Evolutionary conservation across 768 basidiomycete species (phyloP).

Genomic region (Xerocomus spinulosus): DNA sequence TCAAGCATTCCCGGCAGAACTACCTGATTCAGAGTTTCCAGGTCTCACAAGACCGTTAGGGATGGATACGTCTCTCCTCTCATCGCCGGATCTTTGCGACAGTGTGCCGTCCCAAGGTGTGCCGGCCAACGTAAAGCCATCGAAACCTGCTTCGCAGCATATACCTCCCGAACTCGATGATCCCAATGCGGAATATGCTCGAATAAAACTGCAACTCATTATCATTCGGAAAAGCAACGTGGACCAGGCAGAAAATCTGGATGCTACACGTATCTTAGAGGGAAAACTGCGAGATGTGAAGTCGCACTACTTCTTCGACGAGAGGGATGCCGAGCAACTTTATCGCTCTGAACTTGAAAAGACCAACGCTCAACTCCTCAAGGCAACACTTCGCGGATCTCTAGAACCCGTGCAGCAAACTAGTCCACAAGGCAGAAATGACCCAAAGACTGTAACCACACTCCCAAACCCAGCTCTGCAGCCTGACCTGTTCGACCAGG

Average conservation of each 20-base stretch:
- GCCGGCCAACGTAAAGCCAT: constrained; percentile 6
- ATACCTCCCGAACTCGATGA: constrained; percentile 43
- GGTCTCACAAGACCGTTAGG: constrained; percentile 30
- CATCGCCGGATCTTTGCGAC: constrained; percentile 26
- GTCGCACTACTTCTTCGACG: constrained; percentile 67
- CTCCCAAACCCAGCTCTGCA: background rate
- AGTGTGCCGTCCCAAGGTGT: background rate
- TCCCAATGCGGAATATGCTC: constrained; percentile 59
- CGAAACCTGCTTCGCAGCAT: constrained; percentile 23
- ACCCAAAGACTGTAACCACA: background rate
- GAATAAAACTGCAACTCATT: constrained; percentile 54
- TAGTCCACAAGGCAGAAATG: background rate
- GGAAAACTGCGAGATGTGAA: constrained; percentile 44
- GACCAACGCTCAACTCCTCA: constrained; percentile 40
- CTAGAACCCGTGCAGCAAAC: background rate
- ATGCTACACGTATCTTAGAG: constrained; percentile 37
- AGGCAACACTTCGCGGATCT: constrained; percentile 38
- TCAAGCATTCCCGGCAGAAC: background rate
- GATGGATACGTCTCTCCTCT: constrained; percentile 37
- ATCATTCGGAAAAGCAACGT: constrained; percentile 37
- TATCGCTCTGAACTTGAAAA: constrained; percentile 54
- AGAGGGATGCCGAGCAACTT: constrained; percentile 55
- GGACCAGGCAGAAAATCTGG: constrained; percentile 22
- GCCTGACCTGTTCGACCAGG: constrained; percentile 51
- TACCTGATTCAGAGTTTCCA: background rate